Conservation (phyloP, 1,284 basidiomycete species). For the Cutaneotrichosporon sp. region DNA sequence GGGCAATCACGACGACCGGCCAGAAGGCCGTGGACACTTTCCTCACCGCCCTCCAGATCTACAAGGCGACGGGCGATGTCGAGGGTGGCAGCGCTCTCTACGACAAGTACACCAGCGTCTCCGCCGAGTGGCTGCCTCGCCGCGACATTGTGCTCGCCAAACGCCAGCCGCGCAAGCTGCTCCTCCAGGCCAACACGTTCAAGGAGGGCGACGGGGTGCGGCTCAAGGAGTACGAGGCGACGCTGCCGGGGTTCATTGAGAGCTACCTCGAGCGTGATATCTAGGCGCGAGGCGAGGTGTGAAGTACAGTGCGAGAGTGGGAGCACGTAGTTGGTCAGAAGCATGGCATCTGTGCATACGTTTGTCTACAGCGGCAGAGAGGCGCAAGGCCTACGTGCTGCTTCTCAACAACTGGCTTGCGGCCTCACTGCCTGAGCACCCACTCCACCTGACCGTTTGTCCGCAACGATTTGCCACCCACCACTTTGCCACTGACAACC, state of each 20-base stretch:
- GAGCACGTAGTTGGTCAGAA: too few relatives aligned
- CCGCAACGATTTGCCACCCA: too few relatives aligned
- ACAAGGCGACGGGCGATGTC: constrained; percentile 25
- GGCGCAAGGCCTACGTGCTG: too few relatives aligned
- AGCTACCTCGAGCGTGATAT: constrained; percentile 24
- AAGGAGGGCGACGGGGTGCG: constrained; percentile 19
- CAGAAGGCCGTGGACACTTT: constrained; percentile 21
- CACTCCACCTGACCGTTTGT: too few relatives aligned
- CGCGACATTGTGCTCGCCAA: constrained; percentile 22
- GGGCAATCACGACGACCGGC: constrained; percentile 19
- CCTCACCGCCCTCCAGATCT: constrained; percentile 24
- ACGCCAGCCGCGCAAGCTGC: constrained; percentile 25
- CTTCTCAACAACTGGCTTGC: too few relatives aligned
- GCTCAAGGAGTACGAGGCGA: constrained; percentile 22
- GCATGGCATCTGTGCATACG: constrained; percentile 6
- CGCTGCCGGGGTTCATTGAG: constrained; percentile 21
- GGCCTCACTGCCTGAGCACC: too few relatives aligned
- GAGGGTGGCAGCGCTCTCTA: constrained; percentile 20
- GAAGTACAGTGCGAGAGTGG: too few relatives aligned
- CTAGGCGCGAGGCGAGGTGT: constrained; percentile 7
- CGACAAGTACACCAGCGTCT: constrained; percentile 13
- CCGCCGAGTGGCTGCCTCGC: constrained; percentile 20
- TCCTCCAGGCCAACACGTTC: constrained; percentile 27
- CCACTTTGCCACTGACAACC: too few relatives aligned
- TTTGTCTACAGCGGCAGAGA: too few relatives aligned